phyloP scores from a whole-genome alignment of 768 basidiomycete species.

The Suillus brevipes region DNA sequence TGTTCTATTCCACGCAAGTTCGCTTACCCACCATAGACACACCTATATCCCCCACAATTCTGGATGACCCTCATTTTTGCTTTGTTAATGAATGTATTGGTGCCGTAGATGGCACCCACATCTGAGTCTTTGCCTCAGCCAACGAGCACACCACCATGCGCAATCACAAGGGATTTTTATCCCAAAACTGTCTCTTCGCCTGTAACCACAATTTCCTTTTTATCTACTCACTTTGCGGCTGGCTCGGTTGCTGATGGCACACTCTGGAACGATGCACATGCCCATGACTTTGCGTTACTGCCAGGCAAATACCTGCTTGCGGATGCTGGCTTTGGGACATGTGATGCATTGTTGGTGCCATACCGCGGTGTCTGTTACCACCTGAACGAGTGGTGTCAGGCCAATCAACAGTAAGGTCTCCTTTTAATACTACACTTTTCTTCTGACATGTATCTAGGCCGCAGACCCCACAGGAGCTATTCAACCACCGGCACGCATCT shows the following conservation, averaged over 20 bases:
- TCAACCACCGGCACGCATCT: background rate
- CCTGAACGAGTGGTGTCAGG: background rate
- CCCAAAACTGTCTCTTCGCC: slow-evolving; percentile 21
- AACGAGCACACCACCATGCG: slow-evolving; percentile 2
- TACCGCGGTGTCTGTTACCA: background rate
- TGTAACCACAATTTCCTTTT: slow-evolving; percentile 20
- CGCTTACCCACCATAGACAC: background rate
- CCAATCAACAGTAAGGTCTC: background rate
- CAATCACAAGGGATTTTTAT: slow-evolving; percentile 17
- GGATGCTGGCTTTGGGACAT: slow-evolving; percentile 4
- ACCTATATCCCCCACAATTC: background rate
- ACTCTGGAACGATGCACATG: slow-evolving; percentile 15
- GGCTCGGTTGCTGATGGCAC: slow-evolving; percentile 13
- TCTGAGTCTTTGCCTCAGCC: background rate
- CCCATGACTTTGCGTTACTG: slow-evolving; percentile 6
- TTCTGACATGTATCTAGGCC: background rate
- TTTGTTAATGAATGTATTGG: slow-evolving; percentile 12
- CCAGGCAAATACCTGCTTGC: background rate
- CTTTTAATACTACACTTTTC: too few species aligned
- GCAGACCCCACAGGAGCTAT: background rate
- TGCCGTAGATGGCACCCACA: slow-evolving; percentile 12
- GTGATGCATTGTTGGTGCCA: background rate
- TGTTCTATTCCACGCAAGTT: slow-evolving; percentile 10
- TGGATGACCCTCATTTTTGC: background rate
- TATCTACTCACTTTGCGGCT: slow-evolving; percentile 14